phyloP scores from a whole-genome alignment of 305 asterid genomes.

The Ruellia speciosa region DNA sequence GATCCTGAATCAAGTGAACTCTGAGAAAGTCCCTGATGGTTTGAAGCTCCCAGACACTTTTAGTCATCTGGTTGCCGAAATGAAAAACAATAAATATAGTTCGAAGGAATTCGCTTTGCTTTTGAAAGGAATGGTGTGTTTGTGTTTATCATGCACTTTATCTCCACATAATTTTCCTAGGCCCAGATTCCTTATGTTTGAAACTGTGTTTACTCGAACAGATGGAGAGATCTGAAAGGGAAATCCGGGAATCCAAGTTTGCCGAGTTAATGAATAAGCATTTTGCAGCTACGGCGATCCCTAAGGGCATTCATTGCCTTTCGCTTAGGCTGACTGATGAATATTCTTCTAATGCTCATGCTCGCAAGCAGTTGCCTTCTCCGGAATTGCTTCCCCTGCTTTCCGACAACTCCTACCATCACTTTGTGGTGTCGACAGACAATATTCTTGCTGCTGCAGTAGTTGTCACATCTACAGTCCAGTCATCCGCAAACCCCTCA shows the following conservation, averaged over 20 bases:
- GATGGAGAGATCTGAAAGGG: constrained; percentile 92
- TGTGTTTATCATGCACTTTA: constrained; percentile 8
- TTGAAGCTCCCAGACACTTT: constrained; percentile 90
- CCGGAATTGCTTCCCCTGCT: constrained; percentile 96
- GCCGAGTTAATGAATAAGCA: constrained; percentile 88
- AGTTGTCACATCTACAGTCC: constrained; percentile 78
- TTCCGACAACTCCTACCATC: constrained; percentile 82
- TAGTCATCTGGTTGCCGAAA: constrained; percentile 82
- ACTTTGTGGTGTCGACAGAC: constrained; percentile 85
- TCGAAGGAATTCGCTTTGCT: constrained; percentile 82
- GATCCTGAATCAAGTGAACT: constrained; percentile 78
- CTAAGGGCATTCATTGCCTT: constrained; percentile 90
- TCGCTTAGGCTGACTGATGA: constrained; percentile 85
- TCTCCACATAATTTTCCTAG: constrained; percentile 9
- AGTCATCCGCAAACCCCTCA: constrained; percentile 60
- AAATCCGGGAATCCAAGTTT: constrained; percentile 73
- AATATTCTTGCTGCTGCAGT: constrained; percentile 95
- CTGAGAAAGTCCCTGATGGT: constrained; percentile 77
- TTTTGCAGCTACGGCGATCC: constrained; percentile 92
- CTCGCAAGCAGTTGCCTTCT: constrained; percentile 95
- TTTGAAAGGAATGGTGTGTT: constrained; percentile 86
- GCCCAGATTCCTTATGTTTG: constrained; percentile 2
- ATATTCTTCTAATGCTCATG: constrained; percentile 96
- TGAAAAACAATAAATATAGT: constrained; percentile 66
- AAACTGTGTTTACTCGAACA: constrained; percentile 25